Conservation (phyloP, 306 rosid species). For the Geum urbanum region DNA sequence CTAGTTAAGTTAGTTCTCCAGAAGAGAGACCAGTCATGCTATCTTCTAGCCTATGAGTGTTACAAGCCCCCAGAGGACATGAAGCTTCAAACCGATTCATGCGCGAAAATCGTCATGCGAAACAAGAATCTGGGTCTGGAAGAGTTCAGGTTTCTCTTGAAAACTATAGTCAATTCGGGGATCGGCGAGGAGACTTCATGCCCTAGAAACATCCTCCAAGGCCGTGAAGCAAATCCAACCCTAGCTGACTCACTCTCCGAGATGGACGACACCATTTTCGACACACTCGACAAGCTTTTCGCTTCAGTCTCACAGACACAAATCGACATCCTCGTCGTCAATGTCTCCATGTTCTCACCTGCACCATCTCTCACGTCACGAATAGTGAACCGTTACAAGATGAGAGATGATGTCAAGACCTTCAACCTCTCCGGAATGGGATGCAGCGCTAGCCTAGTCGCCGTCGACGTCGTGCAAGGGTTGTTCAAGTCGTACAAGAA, state of each 20-base stretch:
- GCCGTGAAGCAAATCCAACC: slow-evolving; percentile 40
- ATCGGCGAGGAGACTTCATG: slow-evolving; percentile 72
- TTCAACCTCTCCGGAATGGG: slow-evolving; percentile 90
- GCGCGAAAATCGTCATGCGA: slow-evolving; percentile 40
- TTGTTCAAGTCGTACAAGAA: slow-evolving; percentile 48
- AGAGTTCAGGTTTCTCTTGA: slow-evolving; percentile 52
- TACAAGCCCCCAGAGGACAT: slow-evolving; percentile 55
- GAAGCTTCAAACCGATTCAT: slow-evolving; percentile 38
- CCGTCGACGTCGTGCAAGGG: slow-evolving; percentile 63
- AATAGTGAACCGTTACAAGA: slow-evolving; percentile 66
- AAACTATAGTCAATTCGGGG: slow-evolving; percentile 67
- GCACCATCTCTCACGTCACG: slow-evolving; percentile 67
- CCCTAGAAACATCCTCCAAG: slow-evolving; percentile 56
- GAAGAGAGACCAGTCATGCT: slow-evolving; percentile 51
- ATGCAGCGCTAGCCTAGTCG: slow-evolving; percentile 73
- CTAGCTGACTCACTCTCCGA: slow-evolving; percentile 44
- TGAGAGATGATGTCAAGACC: slow-evolving; percentile 60
- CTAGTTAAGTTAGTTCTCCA: slow-evolving; percentile 35
- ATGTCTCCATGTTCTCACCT: slow-evolving; percentile 75
- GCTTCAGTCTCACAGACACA: slow-evolving; percentile 46
- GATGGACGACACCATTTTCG: slow-evolving; percentile 63
- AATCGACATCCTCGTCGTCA: slow-evolving; percentile 67
- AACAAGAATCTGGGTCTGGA: slow-evolving; percentile 66
- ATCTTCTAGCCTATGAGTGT: slow-evolving; percentile 73
- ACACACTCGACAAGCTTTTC: slow-evolving; percentile 66